These are phyloP conservation scores for Beta vulgaris DNA, from an alignment of 148 eudicot species.

Conservation along the genomic window DNA sequence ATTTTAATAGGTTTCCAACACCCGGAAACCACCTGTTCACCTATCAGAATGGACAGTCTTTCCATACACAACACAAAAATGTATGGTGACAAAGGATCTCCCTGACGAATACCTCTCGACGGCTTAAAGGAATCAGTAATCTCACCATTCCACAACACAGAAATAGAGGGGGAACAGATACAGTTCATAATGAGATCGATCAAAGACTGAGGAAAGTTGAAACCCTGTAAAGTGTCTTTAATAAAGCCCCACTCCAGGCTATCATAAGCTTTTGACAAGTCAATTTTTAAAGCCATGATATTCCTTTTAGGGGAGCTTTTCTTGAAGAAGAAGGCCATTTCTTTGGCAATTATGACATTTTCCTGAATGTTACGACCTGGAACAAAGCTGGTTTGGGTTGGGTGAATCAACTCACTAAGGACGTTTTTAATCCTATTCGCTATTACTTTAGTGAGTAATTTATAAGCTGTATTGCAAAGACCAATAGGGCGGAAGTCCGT, in stretches of 20 bases:
- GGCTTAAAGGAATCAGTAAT: too few species aligned
- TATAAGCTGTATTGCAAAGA: background rate
- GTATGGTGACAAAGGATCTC: too few species aligned
- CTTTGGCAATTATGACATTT: background rate
- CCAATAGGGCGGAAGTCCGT: background rate
- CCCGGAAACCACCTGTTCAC: too few species aligned
- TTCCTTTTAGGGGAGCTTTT: background rate
- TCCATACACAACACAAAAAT: too few species aligned
- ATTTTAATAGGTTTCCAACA: too few species aligned
- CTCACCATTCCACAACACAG: too few species aligned
- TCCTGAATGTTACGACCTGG: background rate
- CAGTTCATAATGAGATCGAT: too few species aligned
- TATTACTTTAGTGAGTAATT: background rate
- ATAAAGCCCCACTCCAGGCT: background rate
- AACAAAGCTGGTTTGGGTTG: background rate
- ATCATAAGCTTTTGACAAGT: background rate
- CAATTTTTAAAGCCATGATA: background rate
- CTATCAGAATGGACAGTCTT: too few species aligned
- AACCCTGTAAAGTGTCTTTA: too few species aligned
- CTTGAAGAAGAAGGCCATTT: background rate
- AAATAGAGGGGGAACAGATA: too few species aligned
- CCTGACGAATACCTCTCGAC: too few species aligned
- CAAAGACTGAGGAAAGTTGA: too few species aligned
- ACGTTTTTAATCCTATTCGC: background rate
- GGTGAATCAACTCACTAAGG: background rate